Conservation (phyloP, 306 rosid genomes). For the Senna siamea region DNA sequence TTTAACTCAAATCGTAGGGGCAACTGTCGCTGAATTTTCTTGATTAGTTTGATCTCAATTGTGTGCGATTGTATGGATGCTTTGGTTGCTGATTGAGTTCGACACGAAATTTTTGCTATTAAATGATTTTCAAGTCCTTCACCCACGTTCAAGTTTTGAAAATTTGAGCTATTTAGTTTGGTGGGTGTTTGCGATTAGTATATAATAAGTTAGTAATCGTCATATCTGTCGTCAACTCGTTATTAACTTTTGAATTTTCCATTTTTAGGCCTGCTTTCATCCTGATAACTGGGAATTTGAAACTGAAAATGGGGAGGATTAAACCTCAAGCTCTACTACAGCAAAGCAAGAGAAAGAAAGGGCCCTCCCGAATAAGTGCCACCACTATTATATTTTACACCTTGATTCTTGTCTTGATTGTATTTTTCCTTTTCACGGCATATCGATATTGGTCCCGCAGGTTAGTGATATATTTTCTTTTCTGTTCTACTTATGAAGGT, state of each 20-base stretch:
- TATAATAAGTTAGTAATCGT: background rate
- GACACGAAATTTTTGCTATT: background rate
- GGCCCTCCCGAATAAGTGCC: conserved; percentile 60
- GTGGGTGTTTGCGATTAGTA: conserved; percentile 19
- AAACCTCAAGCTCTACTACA: conserved; percentile 75
- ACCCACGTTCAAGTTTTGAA: conserved; percentile 27
- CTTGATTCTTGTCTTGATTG: conserved; percentile 56
- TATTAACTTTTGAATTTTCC: conserved; percentile 8
- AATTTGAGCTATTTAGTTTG: conserved; percentile 17
- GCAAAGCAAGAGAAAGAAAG: conserved; percentile 82
- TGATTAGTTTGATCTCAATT: conserved; percentile 39
- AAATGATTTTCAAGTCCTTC: background rate
- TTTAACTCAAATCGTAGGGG: conserved; percentile 24
- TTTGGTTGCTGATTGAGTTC: conserved; percentile 22
- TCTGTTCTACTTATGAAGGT: conserved; percentile 6
- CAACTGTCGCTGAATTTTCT: conserved; percentile 29
- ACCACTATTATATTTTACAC: conserved; percentile 50
- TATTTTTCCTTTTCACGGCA: conserved; percentile 55
- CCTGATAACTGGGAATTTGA: conserved; percentile 35
- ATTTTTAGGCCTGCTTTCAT: conserved; percentile 18
- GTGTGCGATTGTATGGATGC: conserved; percentile 18
- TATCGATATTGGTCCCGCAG: conserved; percentile 67
- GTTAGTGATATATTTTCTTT: conserved; percentile 42
- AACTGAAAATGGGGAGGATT: conserved; percentile 66
- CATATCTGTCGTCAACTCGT: too few relatives aligned